A percentile compares a stretch with the other conserved stretches of the same genome.
Evolutionary conservation across 257 asterid species (phyloP).

Genomic region (Apocynum venetum): DNA sequence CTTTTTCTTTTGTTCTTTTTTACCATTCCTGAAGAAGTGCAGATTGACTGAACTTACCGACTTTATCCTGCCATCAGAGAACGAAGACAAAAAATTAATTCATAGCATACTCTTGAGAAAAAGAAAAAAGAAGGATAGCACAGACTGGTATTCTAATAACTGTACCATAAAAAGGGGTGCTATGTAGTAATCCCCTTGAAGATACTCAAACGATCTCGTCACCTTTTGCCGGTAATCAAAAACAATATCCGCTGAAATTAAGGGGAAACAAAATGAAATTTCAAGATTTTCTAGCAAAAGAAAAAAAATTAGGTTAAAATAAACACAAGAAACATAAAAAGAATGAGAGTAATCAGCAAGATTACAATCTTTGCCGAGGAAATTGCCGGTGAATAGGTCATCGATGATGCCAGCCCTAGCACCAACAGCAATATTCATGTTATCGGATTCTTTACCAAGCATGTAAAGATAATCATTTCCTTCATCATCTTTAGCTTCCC

Average conservation of each 20-base stretch:
- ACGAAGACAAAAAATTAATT: background rate
- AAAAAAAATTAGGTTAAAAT: background rate
- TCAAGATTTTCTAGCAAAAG: conserved; percentile 1
- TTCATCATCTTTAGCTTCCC: conserved; percentile 80
- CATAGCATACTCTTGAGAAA: background rate
- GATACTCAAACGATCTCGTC: conserved; percentile 84
- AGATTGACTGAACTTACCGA: conserved; percentile 57
- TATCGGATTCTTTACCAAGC: conserved; percentile 92
- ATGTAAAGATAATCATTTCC: conserved; percentile 87
- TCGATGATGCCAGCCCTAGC: conserved; percentile 92
- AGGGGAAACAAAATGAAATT: conserved; percentile 9
- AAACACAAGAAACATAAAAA: background rate
- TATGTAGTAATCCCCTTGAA: conserved; percentile 91
- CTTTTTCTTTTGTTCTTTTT: background rate
- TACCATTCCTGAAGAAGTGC: conserved; percentile 1
- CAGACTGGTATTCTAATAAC: conserved; percentile 2
- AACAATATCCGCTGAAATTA: conserved; percentile 80
- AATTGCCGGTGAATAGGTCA: conserved; percentile 82
- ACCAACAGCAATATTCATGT: conserved; percentile 91
- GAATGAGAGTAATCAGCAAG: background rate
- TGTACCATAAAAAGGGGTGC: conserved; percentile 82
- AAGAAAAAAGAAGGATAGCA: background rate
- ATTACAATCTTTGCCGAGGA: conserved; percentile 93
- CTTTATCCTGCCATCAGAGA: conserved; percentile 73
- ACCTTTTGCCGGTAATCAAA: conserved; percentile 91